Evolutionary conservation across 345 rosid genomes (phyloP).

Genomic region (Eucalyptus grandis): DNA sequence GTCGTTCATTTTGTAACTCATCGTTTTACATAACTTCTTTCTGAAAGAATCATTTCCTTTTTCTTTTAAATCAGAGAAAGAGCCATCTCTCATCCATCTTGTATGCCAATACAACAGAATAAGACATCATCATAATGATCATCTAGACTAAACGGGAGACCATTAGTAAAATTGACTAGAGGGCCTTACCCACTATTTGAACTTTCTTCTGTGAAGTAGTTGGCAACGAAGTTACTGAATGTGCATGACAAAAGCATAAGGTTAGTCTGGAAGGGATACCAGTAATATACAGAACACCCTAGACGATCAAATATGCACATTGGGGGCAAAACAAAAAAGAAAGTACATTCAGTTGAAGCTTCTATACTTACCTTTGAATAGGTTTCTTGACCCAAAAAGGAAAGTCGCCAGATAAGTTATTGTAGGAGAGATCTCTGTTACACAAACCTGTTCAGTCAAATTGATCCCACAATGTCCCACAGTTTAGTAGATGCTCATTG

Average conservation of each 20-base stretch:
- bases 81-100: not conserved
- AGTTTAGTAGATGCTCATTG: not conserved
- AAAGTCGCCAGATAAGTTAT: conserved; percentile 41
- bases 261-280: not conserved
- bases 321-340: not conserved
- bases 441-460: not conserved
- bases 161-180: not conserved
- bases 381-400: conserved; percentile 45
- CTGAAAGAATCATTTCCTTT: not conserved
- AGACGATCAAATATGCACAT: not conserved
- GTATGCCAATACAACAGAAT: not conserved
- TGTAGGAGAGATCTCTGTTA: conserved; percentile 71
- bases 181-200: conserved; percentile 25
- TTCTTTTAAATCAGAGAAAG: not conserved
- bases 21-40: not conserved
- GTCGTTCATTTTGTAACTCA: not conserved
- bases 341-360: not conserved
- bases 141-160: not conserved
- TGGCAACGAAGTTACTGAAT: conserved; percentile 53
- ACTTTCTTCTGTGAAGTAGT: conserved; percentile 28
- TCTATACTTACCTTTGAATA: conserved; percentile 27
- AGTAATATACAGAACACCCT: not conserved
- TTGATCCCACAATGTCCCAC: not conserved
- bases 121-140: not conserved
- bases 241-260: not conserved